A percentile compares a stretch with the other conserved stretches of the same genome.
Conservation (phyloP, 2,329 filamentous ascomycete genomes). For the Diaporthe longicolla region DNA sequence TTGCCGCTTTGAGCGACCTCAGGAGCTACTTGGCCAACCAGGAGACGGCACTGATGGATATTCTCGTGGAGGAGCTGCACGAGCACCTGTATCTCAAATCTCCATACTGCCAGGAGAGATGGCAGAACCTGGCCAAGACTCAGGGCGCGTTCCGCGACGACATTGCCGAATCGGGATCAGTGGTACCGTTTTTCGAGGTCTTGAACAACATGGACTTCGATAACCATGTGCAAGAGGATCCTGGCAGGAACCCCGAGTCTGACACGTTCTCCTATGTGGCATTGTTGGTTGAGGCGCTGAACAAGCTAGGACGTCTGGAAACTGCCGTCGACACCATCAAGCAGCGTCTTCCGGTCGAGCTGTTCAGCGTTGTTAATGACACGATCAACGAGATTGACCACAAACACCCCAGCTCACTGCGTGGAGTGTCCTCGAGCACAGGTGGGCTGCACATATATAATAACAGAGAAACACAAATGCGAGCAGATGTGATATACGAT, state of each 20-base stretch:
- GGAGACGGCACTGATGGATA: constrained; percentile 91
- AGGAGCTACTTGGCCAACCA: constrained; percentile 92
- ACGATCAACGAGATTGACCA: constrained; percentile 95
- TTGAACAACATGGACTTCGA: constrained; percentile 74
- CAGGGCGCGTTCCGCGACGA: constrained; percentile 67
- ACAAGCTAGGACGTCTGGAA: constrained; percentile 89
- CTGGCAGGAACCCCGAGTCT: constrained; percentile 92
- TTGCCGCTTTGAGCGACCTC: constrained; percentile 89
- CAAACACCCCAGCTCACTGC: constrained; percentile 86
- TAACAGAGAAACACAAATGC: constrained; percentile 80
- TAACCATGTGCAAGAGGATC: constrained; percentile 81
- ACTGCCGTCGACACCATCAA: constrained; percentile 91
- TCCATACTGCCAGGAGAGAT: constrained; percentile 95
- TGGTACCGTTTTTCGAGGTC: constrained; percentile 70
- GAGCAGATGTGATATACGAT: constrained; percentile 89
- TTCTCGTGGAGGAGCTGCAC: constrained; percentile 96
- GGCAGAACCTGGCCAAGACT: constrained; percentile 84
- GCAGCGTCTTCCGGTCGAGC: constrained; percentile 91
- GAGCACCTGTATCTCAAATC: constrained; percentile 98
- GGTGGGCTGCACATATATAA: constrained; percentile 75
- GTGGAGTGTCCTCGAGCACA: constrained; percentile 67
- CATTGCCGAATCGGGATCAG: constrained; percentile 60
- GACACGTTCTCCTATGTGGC: constrained; percentile 96
- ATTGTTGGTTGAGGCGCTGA: constrained; percentile 88
- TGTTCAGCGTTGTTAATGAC: constrained; percentile 94